Base-by-base conservation (phyloP, 2,329 filamentous ascomycete species). In the Monascus ruber region DNA sequence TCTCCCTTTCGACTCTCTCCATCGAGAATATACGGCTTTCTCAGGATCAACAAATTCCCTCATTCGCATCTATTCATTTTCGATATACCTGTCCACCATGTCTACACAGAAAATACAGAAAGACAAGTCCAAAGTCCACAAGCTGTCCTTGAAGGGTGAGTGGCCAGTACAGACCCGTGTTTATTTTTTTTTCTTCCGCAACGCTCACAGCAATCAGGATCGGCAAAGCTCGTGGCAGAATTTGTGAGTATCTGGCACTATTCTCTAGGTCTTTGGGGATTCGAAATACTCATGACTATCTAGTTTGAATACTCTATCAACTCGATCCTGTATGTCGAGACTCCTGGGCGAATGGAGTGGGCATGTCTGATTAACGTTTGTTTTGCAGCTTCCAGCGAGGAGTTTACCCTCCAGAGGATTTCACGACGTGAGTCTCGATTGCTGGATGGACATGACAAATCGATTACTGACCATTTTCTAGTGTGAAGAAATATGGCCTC, bases 401-500 rank as follows among this genome's bases (percentile, higher is more conserved):
- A 34, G 77, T 81, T 5, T 81, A 98, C 64, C 91, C 91, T 25
- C 86, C 91, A 38, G 91, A 98, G 58, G 91, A 98, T 69, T 98
- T 98, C 60, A 85, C 84, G 50, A 83, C 87, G 83, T 88, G 68
- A 59, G 80, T 65, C 25, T 27, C 41, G 0, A 6, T 24, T 11
- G 27, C 24, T 11, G 28, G 9, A 5, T 35, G 17, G 7, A 9
- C 24, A 11, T 28, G 10, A n/a, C 5, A 17, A 38, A 51, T 35
- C 38, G 26, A 45, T 25, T 11, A 4, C 4, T 8, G 11, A 35
- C 10, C 2, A 2, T 34, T 8, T 11, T 34, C 28, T 29, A 67
- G 77, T 8, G 88, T 98, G 56, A 98, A 98, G 70, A 98, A 98
- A 69, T 98, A 98, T 81, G 91, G 91, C 54, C 77, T 98, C 55